Conservation (phyloP, 2,329 filamentous ascomycete genomes). For the Passalora sequoiae region DNA sequence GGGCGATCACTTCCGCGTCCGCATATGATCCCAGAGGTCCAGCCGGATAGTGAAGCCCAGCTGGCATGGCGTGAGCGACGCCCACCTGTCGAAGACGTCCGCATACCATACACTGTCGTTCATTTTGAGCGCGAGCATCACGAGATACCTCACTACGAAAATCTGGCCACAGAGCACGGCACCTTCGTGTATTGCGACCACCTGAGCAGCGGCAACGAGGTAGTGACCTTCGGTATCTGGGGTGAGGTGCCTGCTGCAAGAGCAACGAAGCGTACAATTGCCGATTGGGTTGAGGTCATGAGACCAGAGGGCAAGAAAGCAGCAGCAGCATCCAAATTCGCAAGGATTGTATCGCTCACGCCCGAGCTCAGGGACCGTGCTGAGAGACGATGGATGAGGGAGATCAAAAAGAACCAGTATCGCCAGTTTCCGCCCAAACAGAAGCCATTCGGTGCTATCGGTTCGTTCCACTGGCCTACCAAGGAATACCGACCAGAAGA, state of each 20-base stretch:
- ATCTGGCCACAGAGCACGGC: conserved; percentile 20
- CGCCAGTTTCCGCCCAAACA: conserved; percentile 24
- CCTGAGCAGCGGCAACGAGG: conserved; percentile 4
- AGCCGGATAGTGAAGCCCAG: conserved; percentile 18
- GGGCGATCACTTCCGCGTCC: neutral
- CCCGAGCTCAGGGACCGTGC: conserved; percentile 15
- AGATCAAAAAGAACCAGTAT: conserved; percentile 23
- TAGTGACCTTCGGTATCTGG: conserved; percentile 25
- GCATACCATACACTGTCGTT: conserved; percentile 21
- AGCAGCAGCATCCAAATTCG: conserved; percentile 12
- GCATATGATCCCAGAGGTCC: neutral
- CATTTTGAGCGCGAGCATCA: conserved; percentile 1
- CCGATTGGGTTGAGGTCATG: conserved; percentile 18
- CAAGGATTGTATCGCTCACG: conserved; percentile 23
- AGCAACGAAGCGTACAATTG: conserved; percentile 19
- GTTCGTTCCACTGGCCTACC: conserved; percentile 44
- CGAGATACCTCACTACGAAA: conserved; percentile 5
- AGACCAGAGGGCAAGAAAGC: neutral
- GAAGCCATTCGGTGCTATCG: conserved; percentile 25
- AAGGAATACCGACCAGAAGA: conserved; percentile 39
- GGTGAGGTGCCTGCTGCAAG: conserved; percentile 19
- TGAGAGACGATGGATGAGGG: conserved; percentile 24
- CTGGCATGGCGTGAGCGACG: conserved; percentile 17
- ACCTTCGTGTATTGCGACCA: conserved; percentile 21
- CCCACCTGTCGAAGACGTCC: conserved; percentile 12